These are phyloP conservation scores for Mycosphaerella arachidis DNA, from an alignment of 2,329 filamentous ascomycete genomes.

Conservation along the genomic window DNA sequence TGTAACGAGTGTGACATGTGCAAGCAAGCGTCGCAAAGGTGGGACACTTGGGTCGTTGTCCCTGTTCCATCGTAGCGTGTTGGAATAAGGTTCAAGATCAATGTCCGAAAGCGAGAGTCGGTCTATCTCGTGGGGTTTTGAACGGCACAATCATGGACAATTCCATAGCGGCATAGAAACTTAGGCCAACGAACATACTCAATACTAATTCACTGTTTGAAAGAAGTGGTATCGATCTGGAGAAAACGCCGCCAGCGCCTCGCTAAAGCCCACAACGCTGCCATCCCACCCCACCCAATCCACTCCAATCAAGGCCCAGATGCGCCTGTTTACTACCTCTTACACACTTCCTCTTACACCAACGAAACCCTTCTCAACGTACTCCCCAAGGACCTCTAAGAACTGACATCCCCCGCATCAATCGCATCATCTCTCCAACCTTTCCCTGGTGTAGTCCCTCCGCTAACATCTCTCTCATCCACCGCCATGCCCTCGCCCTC, in stretches of 20 bases:
- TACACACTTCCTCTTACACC: slow-evolving; percentile 1
- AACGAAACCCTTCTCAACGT: neutral
- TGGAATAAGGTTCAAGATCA: neutral
- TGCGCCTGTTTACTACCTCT: neutral
- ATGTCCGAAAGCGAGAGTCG: neutral
- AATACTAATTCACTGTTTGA: neutral
- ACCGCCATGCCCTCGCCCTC: slow-evolving; percentile 35
- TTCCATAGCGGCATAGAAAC: too few species aligned
- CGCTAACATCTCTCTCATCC: slow-evolving; percentile 24
- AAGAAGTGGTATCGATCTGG: neutral
- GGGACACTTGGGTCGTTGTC: neutral
- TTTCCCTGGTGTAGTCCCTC: slow-evolving; percentile 19
- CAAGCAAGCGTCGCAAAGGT: neutral
- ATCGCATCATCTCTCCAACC: slow-evolving; percentile 22
- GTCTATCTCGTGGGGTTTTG: neutral
- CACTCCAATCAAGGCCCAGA: neutral
- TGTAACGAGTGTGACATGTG: neutral
- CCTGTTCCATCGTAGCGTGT: neutral
- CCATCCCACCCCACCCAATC: neutral
- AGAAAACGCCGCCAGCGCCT: neutral
- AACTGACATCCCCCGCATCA: slow-evolving; percentile 20
- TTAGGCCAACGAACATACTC: neutral
- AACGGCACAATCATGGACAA: too few species aligned
- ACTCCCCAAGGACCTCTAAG: neutral
- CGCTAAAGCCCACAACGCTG: neutral